These are phyloP conservation scores for Petunia hybrid DNA, from an alignment of 305 asterid species.

Conservation along the genomic window DNA sequence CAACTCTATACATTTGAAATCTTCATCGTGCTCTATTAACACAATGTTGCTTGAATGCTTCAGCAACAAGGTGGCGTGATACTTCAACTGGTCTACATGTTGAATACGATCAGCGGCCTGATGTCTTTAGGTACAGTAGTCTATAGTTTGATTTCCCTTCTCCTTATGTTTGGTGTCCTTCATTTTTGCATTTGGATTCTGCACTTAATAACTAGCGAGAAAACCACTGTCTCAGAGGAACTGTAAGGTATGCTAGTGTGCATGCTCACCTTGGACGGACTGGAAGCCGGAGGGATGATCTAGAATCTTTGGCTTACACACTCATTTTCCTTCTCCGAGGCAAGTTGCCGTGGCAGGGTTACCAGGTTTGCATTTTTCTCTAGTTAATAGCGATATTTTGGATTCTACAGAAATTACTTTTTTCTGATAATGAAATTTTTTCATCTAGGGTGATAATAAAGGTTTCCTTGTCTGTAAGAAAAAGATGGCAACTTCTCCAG, in stretches of 20 bases:
- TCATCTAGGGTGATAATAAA: constrained; percentile 81
- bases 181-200: constrained; percentile 22
- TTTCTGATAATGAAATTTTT: constrained; percentile 32
- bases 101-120: constrained; percentile 90
- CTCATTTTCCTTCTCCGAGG: constrained; percentile 84
- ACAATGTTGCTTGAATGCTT: constrained; percentile 31
- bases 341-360: constrained; percentile 98
- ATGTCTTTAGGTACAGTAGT: constrained; percentile 69
- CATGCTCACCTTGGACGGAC: constrained; percentile 95
- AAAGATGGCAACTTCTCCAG: constrained; percentile 92
- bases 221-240: constrained; percentile 66
- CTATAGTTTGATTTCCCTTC: constrained; percentile 13
- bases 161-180: constrained; percentile 6
- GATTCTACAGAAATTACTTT: not conserved
- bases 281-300: constrained; percentile 87
- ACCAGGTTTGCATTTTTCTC: constrained; percentile 58
- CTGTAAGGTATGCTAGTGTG: constrained; percentile 92
- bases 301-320: constrained; percentile 94
- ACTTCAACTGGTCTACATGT: constrained; percentile 63
- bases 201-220: constrained; percentile 28
- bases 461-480: constrained; percentile 90
- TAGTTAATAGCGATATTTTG: constrained; percentile 15
- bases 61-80: constrained; percentile 88
- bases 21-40: constrained; percentile 23
- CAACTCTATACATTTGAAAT: constrained; percentile 29